Percentiles rank a stretch among this genome's conserved stretches.
Evolutionary conservation across 306 rosid species (phyloP).

Genomic region (Arachis stenosperma): DNA sequence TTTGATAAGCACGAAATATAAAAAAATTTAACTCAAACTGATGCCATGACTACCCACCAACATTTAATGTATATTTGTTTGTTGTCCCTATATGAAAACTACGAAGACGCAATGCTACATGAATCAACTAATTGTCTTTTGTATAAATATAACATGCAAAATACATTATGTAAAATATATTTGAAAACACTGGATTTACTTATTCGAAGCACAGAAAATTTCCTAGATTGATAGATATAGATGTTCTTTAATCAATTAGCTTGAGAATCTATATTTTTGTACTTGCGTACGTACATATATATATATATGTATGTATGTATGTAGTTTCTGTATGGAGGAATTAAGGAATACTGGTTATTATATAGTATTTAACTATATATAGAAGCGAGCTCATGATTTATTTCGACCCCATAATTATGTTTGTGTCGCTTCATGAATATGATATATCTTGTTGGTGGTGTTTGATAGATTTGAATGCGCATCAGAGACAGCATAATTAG

Average conservation of each 20-base stretch:
- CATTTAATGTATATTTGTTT: background rate
- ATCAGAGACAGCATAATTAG: conserved; percentile 46
- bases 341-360: background rate
- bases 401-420: conserved; percentile 39
- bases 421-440: conserved; percentile 25
- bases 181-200: background rate
- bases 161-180: background rate
- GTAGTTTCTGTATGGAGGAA: no score
- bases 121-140: no score
- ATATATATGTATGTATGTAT: no score
- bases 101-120: no score
- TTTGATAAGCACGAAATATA: background rate
- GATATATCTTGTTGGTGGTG: conserved; percentile 23
- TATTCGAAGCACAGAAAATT: background rate
- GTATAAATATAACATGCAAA: no score
- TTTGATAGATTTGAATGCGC: conserved; percentile 13
- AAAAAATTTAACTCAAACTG: conserved; percentile 3
- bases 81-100: background rate
- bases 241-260: background rate
- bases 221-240: background rate
- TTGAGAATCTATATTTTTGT: background rate
- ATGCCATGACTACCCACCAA: background rate
- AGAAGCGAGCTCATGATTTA: conserved; percentile 32
- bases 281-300: background rate
- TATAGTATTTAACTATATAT: background rate